Percentiles rank a stretch among this genome's conserved stretches.
phyloP scores from a whole-genome alignment of 2,329 filamentous ascomycete genomes.

The Escovopsis weberi region DNA sequence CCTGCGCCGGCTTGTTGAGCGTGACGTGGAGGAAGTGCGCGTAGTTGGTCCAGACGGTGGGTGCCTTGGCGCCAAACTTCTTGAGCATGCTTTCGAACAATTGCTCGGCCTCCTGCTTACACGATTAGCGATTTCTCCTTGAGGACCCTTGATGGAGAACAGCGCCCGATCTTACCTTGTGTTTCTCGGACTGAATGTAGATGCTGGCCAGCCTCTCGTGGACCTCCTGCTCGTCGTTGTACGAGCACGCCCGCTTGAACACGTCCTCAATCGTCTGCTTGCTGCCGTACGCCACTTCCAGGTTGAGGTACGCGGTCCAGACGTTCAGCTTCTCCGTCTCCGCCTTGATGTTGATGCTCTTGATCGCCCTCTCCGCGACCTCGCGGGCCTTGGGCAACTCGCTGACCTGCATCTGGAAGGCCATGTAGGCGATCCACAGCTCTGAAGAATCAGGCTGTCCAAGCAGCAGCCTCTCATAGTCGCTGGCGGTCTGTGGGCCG shows the following conservation, averaged over 20 bases:
- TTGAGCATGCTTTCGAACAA: slow-evolving; percentile 79
- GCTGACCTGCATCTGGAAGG: slow-evolving; percentile 88
- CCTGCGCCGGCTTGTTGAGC: slow-evolving; percentile 53
- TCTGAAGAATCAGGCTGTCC: slow-evolving; percentile 86
- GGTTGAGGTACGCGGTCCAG: slow-evolving; percentile 87
- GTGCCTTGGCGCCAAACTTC: slow-evolving; percentile 71
- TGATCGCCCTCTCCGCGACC: slow-evolving; percentile 78
- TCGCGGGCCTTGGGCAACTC: slow-evolving; percentile 80
- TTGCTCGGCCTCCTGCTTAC: slow-evolving; percentile 64
- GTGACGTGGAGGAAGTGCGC: slow-evolving; percentile 80
- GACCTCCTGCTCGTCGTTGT: slow-evolving; percentile 83
- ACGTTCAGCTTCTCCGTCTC: slow-evolving; percentile 88
- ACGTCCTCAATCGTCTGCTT: slow-evolving; percentile 70
- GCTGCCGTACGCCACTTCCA: slow-evolving; percentile 81
- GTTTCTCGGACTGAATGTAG: slow-evolving; percentile 82
- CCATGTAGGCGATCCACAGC: slow-evolving; percentile 96
- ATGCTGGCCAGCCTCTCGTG: slow-evolving; percentile 84
- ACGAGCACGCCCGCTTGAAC: slow-evolving; percentile 85
- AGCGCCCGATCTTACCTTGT: slow-evolving; percentile 47
- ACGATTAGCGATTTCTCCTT: slow-evolving; percentile 13
- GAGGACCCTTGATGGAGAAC: neutral
- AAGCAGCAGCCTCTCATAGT: slow-evolving; percentile 86
- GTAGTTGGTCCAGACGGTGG: slow-evolving; percentile 85
- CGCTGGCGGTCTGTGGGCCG: slow-evolving; percentile 76
- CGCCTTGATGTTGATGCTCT: slow-evolving; percentile 81